phyloP scores from a whole-genome alignment of 768 basidiomycete species.

The Suillus occidentalis region DNA sequence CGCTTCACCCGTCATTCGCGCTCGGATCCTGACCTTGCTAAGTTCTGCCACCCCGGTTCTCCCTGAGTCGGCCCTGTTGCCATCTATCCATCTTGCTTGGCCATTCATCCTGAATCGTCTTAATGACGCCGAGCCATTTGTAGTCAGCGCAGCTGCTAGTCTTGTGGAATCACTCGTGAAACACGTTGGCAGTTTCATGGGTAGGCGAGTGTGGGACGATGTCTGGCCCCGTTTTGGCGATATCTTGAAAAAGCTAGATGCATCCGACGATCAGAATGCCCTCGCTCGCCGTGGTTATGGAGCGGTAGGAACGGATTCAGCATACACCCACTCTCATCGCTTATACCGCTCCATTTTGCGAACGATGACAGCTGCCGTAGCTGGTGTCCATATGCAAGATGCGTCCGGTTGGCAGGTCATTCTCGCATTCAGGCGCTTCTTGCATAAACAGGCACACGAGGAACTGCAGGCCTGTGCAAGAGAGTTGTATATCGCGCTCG shows the following conservation, averaged over 20 bases:
- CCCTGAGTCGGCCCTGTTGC: conserved; percentile 73
- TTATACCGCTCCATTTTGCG: conserved; percentile 73
- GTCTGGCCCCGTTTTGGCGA: conserved; percentile 82
- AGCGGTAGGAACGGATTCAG: conserved; percentile 61
- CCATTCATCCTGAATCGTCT: conserved; percentile 90
- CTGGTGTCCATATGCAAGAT: conserved; percentile 70
- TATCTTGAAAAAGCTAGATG: conserved; percentile 60
- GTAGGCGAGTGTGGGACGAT: conserved; percentile 82
- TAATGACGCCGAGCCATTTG: conserved; percentile 69
- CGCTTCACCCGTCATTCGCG: conserved; percentile 80
- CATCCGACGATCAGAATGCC: conserved; percentile 66
- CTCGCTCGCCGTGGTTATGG: conserved; percentile 55
- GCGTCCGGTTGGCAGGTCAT: conserved; percentile 79
- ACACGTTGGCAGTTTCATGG: conserved; percentile 85
- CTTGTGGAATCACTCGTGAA: conserved; percentile 71
- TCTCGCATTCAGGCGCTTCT: conserved; percentile 72
- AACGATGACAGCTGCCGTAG: conserved; percentile 68
- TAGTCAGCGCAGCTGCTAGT: conserved; percentile 72
- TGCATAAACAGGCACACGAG: conserved; percentile 62
- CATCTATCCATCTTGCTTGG: conserved; percentile 88
- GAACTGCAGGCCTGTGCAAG: conserved; percentile 73
- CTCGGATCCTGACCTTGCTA: conserved; percentile 77
- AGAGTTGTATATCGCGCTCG: conserved; percentile 62
- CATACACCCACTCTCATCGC: conserved; percentile 80
- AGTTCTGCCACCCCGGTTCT: conserved; percentile 71